Percentiles rank a stretch among this genome's conserved stretches.
phyloP scores from a whole-genome alignment of 495 filamentous ascomycete species.

The Copromyces sp. region DNA sequence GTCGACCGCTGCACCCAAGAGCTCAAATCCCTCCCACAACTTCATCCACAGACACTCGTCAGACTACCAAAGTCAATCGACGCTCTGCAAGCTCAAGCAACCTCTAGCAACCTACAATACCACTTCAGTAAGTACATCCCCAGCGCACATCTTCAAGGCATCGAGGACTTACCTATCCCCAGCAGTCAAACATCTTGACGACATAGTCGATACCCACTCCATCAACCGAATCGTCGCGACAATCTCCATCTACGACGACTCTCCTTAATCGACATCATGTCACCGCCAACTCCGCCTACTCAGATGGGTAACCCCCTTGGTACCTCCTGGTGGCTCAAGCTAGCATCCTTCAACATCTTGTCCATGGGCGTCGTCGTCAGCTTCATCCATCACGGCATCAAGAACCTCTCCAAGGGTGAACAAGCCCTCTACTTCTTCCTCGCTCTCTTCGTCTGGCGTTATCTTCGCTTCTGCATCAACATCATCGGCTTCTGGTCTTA shows the following conservation, averaged over 20 bases:
- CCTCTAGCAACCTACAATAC: not conserved
- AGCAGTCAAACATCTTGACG: not conserved
- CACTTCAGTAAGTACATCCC: not conserved
- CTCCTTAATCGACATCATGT: not conserved
- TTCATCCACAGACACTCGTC: not conserved
- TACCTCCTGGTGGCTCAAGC: not conserved
- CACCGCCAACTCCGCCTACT: not conserved
- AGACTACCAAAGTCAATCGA: not conserved
- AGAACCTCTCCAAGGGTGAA: not conserved
- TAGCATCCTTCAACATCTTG: not conserved
- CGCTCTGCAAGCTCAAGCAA: not conserved
- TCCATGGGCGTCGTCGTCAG: not conserved
- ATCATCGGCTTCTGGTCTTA: slow-evolving; percentile 37
- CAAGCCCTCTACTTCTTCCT: slow-evolving; percentile 12
- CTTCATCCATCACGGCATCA: not conserved
- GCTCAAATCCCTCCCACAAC: not conserved
- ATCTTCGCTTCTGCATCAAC: slow-evolving; percentile 38
- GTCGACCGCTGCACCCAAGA: not conserved
- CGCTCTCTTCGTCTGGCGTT: slow-evolving; percentile 24
- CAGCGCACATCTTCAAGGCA: not conserved
- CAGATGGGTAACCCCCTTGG: not conserved
- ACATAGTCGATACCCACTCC: not conserved
- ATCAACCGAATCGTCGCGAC: not conserved
- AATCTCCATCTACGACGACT: not conserved
- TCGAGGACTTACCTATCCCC: not conserved